Conservation (phyloP, 345 rosid species). For the Geranium rotundifolium region DNA sequence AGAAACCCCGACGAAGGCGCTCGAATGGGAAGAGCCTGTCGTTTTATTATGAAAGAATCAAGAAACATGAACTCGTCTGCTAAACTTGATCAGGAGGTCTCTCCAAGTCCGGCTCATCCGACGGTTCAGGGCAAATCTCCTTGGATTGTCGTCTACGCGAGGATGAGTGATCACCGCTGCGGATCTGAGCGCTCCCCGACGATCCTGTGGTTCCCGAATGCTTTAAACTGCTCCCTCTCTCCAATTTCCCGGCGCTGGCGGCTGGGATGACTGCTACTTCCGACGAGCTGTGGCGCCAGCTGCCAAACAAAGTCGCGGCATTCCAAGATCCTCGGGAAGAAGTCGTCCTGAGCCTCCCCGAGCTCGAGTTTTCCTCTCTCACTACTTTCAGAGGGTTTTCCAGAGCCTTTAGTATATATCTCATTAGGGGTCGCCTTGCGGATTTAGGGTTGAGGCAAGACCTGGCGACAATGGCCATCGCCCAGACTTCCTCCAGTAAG, state of each 20-base stretch:
- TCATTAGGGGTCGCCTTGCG: conserved; percentile 83
- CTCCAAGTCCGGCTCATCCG: conserved; percentile 41
- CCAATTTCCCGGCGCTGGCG: conserved; percentile 23
- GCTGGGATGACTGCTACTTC: conserved; percentile 47
- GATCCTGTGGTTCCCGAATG: conserved; percentile 69
- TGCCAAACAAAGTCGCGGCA: conserved; percentile 67
- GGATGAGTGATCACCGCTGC: conserved; percentile 55
- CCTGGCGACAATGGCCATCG: conserved; percentile 90
- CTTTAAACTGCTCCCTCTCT: conserved; percentile 48
- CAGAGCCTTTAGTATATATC: conserved; percentile 81
- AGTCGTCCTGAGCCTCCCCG: conserved; percentile 71
- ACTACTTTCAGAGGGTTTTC: conserved; percentile 92
- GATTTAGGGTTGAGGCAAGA: conserved; percentile 96
- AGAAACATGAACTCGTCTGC: conserved; percentile 17
- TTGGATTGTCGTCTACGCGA: conserved; percentile 71
- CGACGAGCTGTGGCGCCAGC: conserved; percentile 89
- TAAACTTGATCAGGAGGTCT: conserved; percentile 33
- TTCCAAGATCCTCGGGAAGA: conserved; percentile 95
- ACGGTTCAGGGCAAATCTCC: conserved; percentile 82
- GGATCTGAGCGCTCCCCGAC: conserved; percentile 62
- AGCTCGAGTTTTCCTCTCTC: conserved; percentile 66
- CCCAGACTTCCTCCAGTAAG: conserved; percentile 96
- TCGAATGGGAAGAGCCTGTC: conserved; percentile 31
- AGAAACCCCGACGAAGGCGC: conserved; percentile 17
- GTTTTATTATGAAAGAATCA: conserved; percentile 58